Evolutionary conservation across 441 rosid species (phyloP).

Genomic region (Sinapis alba): DNA sequence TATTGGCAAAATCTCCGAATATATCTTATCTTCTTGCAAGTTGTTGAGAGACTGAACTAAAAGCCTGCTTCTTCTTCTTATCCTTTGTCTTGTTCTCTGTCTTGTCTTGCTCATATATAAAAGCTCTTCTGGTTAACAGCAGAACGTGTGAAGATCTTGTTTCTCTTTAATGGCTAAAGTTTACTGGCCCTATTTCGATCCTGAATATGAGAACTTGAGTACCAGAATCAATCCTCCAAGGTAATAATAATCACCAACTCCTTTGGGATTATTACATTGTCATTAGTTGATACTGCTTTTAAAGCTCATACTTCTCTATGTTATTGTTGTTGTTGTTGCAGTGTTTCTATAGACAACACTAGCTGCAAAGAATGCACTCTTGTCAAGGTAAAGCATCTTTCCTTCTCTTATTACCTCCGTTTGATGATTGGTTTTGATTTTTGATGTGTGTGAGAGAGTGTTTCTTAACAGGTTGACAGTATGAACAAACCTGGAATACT

Average conservation of each 20-base stretch:
- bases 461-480: conserved; percentile 67
- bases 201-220: conserved; percentile 89
- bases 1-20: background rate
- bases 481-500: conserved; percentile 92
- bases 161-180: conserved; percentile 59
- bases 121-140: conserved; percentile 6
- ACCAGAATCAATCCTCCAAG: conserved; percentile 83
- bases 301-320: background rate
- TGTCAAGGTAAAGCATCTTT: conserved; percentile 57
- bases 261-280: background rate
- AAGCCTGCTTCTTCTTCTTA: background rate
- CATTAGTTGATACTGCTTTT: background rate
- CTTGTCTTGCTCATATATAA: background rate
- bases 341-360: conserved; percentile 81
- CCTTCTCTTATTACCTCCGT: background rate
- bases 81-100: background rate
- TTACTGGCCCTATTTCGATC: conserved; percentile 95
- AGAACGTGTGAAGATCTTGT: conserved; percentile 26
- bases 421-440: background rate
- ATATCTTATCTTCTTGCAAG: background rate
- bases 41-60: background rate
- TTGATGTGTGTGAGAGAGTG: conserved; percentile 1
- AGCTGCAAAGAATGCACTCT: conserved; percentile 70
- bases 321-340: conserved; percentile 35
- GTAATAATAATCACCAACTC: conserved; percentile 38